A percentile compares a stretch with the other conserved stretches of the same genome.
These are phyloP conservation scores for Aspergillus flavus DNA, from an alignment of 2,329 filamentous ascomycete species.

Conservation along the genomic window DNA sequence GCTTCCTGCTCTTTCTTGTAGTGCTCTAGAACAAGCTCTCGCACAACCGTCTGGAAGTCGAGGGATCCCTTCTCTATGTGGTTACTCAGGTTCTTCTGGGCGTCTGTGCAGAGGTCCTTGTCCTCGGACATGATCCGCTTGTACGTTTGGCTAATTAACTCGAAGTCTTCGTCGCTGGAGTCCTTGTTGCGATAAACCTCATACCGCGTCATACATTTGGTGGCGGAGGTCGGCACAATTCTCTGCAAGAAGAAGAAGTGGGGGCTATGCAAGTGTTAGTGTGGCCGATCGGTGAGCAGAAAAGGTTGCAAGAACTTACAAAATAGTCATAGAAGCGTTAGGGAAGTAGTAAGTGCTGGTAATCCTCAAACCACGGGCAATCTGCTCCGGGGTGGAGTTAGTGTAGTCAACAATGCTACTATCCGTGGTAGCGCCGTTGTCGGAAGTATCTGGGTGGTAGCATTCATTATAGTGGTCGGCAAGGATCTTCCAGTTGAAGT, in stretches of 20 bases:
- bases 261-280: slow-evolving; percentile 39
- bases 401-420: slow-evolving; percentile 55
- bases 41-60: slow-evolving; percentile 57
- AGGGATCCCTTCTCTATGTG: slow-evolving; percentile 59
- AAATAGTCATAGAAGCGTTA: slow-evolving; percentile 36
- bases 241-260: slow-evolving; percentile 66
- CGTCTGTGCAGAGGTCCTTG: slow-evolving; percentile 61
- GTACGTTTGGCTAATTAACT: slow-evolving; percentile 59
- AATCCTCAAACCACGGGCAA: slow-evolving; percentile 45
- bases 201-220: slow-evolving; percentile 59
- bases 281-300: not conserved
- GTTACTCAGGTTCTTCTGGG: slow-evolving; percentile 62
- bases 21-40: slow-evolving; percentile 53
- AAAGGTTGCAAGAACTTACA: slow-evolving; percentile 25
- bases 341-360: slow-evolving; percentile 41
- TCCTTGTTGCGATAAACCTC: slow-evolving; percentile 66
- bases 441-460: slow-evolving; percentile 28
- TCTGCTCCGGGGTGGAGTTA: slow-evolving; percentile 50
- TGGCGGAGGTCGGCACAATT: slow-evolving; percentile 59
- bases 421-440: slow-evolving; percentile 47
- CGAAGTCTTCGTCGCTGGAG: slow-evolving; percentile 60
- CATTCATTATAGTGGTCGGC: slow-evolving; percentile 65
- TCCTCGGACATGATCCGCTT: slow-evolving; percentile 67
- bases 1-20: slow-evolving; percentile 48
- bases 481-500: slow-evolving; percentile 64